Conservation (phyloP, 106 monocot genomes). For the Allium fistulosum region DNA sequence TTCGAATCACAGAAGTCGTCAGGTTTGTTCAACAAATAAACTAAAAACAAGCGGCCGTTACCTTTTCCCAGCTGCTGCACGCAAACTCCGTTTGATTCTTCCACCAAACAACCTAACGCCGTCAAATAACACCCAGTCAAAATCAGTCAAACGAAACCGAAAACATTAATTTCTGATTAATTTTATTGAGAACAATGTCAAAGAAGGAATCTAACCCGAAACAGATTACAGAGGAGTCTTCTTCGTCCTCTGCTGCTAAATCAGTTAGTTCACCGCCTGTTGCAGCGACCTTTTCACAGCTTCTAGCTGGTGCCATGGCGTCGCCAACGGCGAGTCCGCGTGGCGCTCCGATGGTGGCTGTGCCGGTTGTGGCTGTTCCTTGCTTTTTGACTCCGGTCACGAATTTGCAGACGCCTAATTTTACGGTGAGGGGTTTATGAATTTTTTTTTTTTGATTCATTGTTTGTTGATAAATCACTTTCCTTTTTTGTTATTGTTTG, state of each 20-base stretch:
- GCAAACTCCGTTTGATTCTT: neutral
- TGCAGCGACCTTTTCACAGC: slow-evolving; percentile 13
- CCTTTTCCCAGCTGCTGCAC: neutral
- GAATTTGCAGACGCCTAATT: slow-evolving; percentile 10
- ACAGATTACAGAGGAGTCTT: neutral
- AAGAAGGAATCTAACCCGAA: neutral
- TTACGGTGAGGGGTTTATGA: slow-evolving; percentile 12
- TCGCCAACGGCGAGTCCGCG: slow-evolving; percentile 12
- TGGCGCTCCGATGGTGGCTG: slow-evolving; percentile 8
- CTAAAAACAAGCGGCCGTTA: no score
- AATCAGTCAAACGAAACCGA: slow-evolving; percentile 24
- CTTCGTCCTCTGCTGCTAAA: slow-evolving; percentile 1
- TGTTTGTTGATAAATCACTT: neutral
- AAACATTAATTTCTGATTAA: neutral
- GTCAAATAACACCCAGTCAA: slow-evolving; percentile 21
- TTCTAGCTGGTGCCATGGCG: slow-evolving; percentile 24
- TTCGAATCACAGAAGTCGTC: no score
- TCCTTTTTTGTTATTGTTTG: neutral
- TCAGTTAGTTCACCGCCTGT: slow-evolving; percentile 8
- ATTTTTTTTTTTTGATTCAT: neutral
- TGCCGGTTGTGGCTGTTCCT: slow-evolving; percentile 23
- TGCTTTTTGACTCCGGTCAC: slow-evolving; percentile 16
- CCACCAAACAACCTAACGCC: neutral
- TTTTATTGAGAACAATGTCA: neutral
- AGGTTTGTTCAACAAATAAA: no score